Evolutionary conservation across 352 stramenopile species (phyloP).

Genomic region (Elongisporangium undulatum): DNA sequence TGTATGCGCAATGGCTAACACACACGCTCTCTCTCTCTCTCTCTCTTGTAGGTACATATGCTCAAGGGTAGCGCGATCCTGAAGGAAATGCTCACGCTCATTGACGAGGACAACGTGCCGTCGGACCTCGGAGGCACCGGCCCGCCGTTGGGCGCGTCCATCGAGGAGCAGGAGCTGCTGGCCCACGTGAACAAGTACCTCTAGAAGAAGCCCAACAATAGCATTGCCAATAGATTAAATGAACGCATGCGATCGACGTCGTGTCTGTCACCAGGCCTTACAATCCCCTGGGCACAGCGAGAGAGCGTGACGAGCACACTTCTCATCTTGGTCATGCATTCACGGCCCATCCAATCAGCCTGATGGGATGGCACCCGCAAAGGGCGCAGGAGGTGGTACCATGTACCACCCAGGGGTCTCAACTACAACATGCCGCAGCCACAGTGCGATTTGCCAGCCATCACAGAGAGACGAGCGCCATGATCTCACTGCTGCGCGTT

Average conservation of each 20-base stretch:
- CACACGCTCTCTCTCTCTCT: not conserved
- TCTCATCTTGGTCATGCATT: not conserved
- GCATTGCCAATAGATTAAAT: not conserved
- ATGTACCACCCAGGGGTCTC: not conserved
- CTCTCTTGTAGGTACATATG: constrained; percentile 57
- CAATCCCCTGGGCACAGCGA: not conserved
- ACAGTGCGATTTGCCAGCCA: constrained; percentile 6
- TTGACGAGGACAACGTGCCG: constrained; percentile 64
- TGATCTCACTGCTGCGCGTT: not conserved
- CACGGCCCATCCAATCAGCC: not conserved
- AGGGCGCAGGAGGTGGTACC: not conserved
- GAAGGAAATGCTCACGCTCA: constrained; percentile 62
- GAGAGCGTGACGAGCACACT: too few relatives aligned
- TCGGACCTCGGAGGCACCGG: constrained; percentile 69
- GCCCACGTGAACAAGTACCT: constrained; percentile 75
- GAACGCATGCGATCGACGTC: not conserved
- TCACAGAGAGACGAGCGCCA: not conserved
- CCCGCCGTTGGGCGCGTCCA: constrained; percentile 50
- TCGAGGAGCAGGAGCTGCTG: constrained; percentile 60
- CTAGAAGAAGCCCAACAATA: not conserved
- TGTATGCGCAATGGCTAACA: too few relatives aligned
- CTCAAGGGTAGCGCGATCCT: constrained; percentile 78
- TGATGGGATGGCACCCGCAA: not conserved
- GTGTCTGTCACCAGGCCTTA: not conserved
- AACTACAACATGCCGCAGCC: not conserved